Evolutionary conservation across 2,329 filamentous ascomycete genomes (phyloP).

Genomic region (Coniosporium tulheliwenetii): DNA sequence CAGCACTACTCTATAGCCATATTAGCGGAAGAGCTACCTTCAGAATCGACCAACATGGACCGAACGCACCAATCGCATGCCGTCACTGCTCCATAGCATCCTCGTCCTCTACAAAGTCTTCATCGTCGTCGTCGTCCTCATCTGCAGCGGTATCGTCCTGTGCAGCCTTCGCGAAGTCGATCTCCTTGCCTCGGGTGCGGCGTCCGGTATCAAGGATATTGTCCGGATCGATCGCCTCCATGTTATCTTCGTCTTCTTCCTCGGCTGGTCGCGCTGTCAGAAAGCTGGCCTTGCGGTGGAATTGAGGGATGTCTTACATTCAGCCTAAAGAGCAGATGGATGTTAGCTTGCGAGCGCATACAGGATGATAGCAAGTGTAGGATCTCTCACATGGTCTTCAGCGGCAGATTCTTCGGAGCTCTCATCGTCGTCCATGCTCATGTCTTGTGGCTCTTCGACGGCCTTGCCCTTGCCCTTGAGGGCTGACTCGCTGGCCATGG

Average conservation of each 20-base stretch:
- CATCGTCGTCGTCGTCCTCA: constrained; percentile 67
- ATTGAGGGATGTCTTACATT: constrained; percentile 17
- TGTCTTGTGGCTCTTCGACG: constrained; percentile 36
- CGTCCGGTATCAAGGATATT: constrained; percentile 71
- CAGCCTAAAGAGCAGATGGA: constrained; percentile 5
- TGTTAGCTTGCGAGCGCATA: too few relatives aligned
- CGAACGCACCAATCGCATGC: too few relatives aligned
- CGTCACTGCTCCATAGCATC: constrained; percentile 53
- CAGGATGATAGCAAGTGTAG: background rate
- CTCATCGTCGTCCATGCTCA: constrained; percentile 36
- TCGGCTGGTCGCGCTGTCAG: constrained; percentile 19
- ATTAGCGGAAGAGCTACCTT: too few relatives aligned
- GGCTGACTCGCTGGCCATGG: constrained; percentile 25
- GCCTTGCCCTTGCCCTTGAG: constrained; percentile 86
- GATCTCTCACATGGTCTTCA: constrained; percentile 31
- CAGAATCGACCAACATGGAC: too few relatives aligned
- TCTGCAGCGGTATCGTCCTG: constrained; percentile 60
- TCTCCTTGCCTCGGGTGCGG: constrained; percentile 81
- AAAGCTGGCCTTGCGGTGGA: constrained; percentile 1
- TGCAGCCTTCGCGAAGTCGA: constrained; percentile 86
- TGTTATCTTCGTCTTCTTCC: constrained; percentile 62
- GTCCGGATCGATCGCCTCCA: constrained; percentile 78
- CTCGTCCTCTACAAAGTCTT: constrained; percentile 49
- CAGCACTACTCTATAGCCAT: too few relatives aligned
- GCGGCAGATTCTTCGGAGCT: constrained; percentile 53